phyloP scores from a whole-genome alignment of 768 basidiomycete species.

The Pleurotus ostreatus region DNA sequence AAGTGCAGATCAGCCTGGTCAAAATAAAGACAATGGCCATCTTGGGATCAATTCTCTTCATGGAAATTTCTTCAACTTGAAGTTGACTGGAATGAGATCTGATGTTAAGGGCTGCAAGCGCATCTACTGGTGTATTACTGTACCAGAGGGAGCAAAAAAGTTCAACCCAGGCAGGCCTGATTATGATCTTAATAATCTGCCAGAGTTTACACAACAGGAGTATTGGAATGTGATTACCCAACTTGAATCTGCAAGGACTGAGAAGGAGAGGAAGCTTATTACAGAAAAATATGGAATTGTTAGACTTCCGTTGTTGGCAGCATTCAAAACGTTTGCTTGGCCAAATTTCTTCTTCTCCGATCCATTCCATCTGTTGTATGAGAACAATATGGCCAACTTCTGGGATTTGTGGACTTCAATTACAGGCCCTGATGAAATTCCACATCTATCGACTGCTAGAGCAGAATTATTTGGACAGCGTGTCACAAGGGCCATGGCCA shows the following conservation, averaged over 20 bases:
- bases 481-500: slow-evolving; percentile 18
- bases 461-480: slow-evolving; percentile 16
- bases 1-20: slow-evolving; percentile 28
- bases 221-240: slow-evolving; percentile 21
- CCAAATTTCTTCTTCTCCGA: slow-evolving; percentile 30
- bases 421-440: slow-evolving; percentile 11
- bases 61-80: slow-evolving; percentile 24
- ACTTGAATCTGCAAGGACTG: slow-evolving; percentile 13
- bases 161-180: slow-evolving; percentile 20
- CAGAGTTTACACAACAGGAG: slow-evolving; percentile 15
- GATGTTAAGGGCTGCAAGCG: slow-evolving; percentile 16
- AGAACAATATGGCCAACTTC: slow-evolving; percentile 24
- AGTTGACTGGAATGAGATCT: slow-evolving; percentile 21
- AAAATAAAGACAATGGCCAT: slow-evolving; percentile 28
- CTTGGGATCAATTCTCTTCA: slow-evolving; percentile 21
- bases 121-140: slow-evolving; percentile 23
- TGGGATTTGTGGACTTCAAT: slow-evolving; percentile 26
- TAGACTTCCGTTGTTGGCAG: slow-evolving; percentile 23
- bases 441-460: slow-evolving; percentile 16
- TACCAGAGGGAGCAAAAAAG: slow-evolving; percentile 16
- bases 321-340: slow-evolving; percentile 24
- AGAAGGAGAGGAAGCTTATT: slow-evolving; percentile 14
- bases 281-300: slow-evolving; percentile 20
- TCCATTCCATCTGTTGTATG: slow-evolving; percentile 32
- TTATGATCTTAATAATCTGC: slow-evolving; percentile 20